phyloP scores from a whole-genome alignment of 345 rosid species.

The Salix purpurea region DNA sequence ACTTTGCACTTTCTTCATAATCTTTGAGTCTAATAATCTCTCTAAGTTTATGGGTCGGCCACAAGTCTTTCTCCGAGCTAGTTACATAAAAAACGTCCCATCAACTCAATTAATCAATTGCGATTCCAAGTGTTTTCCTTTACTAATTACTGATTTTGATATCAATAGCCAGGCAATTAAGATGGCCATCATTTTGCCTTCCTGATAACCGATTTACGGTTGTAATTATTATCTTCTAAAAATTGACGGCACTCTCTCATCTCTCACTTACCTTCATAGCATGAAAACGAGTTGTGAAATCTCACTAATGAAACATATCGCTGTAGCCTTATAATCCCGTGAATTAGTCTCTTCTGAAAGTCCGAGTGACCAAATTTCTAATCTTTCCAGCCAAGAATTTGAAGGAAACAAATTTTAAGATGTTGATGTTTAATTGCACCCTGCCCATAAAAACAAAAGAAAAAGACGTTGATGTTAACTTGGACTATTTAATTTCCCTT shows the following conservation, averaged over 20 bases:
- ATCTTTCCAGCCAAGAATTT: neutral
- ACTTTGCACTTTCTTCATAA: neutral
- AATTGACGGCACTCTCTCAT: neutral
- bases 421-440: neutral
- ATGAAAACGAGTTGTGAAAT: neutral
- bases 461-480: neutral
- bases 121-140: neutral
- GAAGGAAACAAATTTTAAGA: neutral
- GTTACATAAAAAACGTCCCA: neutral
- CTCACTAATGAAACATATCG: neutral
- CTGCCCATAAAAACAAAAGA: neutral
- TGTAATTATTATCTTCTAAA: neutral
- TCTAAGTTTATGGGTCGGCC: neutral
- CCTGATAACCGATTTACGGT: neutral
- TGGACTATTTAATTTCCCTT: neutral
- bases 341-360: neutral
- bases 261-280: neutral
- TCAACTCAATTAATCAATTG: neutral
- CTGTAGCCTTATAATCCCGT: too few species aligned
- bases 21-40: conserved; percentile 3
- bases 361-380: neutral
- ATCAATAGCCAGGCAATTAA: neutral
- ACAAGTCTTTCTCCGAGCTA: neutral
- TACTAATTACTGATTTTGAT: neutral
- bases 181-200: neutral